These are phyloP conservation scores for Cytospora piceicola DNA, from an alignment of 2,329 filamentous ascomycete genomes.

Conservation along the genomic window DNA sequence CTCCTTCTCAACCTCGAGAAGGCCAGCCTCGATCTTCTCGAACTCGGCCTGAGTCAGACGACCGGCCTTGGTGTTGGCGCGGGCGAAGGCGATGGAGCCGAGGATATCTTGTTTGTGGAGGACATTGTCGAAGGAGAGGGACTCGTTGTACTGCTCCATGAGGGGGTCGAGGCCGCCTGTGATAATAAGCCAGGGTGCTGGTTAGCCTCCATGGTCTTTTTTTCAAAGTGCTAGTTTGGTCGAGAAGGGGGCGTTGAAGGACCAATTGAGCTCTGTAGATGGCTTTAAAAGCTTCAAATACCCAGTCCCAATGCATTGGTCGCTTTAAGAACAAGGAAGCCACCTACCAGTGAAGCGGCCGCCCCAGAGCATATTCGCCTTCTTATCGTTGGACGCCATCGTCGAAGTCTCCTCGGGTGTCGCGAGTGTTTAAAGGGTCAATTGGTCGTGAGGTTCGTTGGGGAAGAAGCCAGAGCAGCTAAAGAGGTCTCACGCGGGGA, in stretches of 20 bases:
- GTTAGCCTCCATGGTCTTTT: background rate
- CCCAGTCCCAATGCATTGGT: no score
- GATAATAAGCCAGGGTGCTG: background rate
- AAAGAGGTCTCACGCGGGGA: background rate
- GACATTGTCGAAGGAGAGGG: constrained; percentile 75
- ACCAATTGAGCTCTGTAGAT: background rate
- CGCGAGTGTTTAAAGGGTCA: background rate
- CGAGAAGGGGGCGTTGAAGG: background rate
- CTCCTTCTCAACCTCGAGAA: constrained; percentile 60
- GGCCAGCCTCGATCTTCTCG: constrained; percentile 71
- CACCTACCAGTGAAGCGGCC: constrained; percentile 68
- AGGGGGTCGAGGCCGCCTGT: constrained; percentile 79
- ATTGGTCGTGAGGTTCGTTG: background rate
- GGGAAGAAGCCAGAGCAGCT: background rate
- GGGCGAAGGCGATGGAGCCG: constrained; percentile 79
- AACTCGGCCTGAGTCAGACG: constrained; percentile 78
- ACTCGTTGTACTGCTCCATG: constrained; percentile 85
- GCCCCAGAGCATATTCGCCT: constrained; percentile 58
- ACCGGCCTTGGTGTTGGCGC: constrained; percentile 75
- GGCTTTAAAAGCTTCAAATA: background rate
- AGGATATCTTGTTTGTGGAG: constrained; percentile 82
- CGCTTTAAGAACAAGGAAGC: no score
- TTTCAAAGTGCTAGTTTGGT: background rate
- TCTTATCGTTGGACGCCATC: constrained; percentile 21
- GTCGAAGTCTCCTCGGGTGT: background rate